Base-by-base conservation (phyloP, 2,329 filamentous ascomycete genomes). In the Fusarium dlaminii region DNA sequence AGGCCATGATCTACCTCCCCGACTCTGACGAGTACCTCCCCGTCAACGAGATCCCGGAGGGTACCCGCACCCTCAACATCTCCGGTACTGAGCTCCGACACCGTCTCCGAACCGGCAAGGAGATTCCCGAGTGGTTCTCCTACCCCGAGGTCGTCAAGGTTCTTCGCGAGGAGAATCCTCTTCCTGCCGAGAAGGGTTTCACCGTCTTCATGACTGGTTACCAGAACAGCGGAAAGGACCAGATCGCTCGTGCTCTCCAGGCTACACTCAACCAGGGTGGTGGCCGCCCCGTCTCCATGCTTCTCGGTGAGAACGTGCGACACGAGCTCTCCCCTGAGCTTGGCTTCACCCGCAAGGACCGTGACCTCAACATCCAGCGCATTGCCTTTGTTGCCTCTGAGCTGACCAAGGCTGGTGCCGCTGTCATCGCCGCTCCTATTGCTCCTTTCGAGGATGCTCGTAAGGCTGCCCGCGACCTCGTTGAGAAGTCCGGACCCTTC, bases 91-190 rank as follows among this genome's bases (percentile, higher is more conserved):
- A 99, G 88, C 94, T 99, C 80, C 95, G 96, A 81, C 90, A 93
- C 81, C 94, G 96, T 79, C 92, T 99, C 74, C 92, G 93, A 80
- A 97, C 93, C 70, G 96, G 96, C 78, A 94, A 94, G 79, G 94
- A 97, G 78, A 99, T 99, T 79, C 96, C 96, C 78, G 95, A 97
- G 85, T 99, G 96, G 96, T 99, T 99, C 90, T 98, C 96, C 37
- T 99, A 99, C 88, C 96, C 96, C 72, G 96, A 99, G 87, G 96
- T 99, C 78, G 96, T 99, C 85, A 92, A 91, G 84, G 96, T 98
- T 56, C 92, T 99, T 72, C 92, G 96, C 80, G 95, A 99, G 87
- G 97, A 96, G 78, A 96, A 98, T 88, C 96, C 96, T 56, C 91
- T 97, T 58, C 93, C 96, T 77, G 92, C 90, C 79, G 90, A 92